phyloP scores from a whole-genome alignment of 148 eudicot genomes.

The Camellia lanceoleosa region DNA sequence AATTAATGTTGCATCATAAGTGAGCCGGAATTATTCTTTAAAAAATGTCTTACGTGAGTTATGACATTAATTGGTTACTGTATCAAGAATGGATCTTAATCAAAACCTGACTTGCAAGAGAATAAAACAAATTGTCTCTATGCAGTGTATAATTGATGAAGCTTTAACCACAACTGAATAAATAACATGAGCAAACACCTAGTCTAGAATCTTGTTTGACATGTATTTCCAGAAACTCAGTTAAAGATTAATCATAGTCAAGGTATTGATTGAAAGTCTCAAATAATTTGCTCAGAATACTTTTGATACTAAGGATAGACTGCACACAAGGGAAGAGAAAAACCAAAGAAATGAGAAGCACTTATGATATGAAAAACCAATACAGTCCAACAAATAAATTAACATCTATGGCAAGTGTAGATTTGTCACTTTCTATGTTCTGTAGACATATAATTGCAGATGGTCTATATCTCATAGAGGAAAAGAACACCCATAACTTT shows the following conservation, averaged over 20 bases:
- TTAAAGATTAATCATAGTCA: neutral
- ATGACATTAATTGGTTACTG: too few relatives aligned
- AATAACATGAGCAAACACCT: neutral
- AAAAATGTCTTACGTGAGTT: too few relatives aligned
- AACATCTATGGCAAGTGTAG: neutral
- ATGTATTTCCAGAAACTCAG: neutral
- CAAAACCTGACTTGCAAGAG: too few relatives aligned
- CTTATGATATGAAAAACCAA: neutral
- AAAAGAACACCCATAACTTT: neutral
- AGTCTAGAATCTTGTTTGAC: neutral
- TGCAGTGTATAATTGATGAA: neutral
- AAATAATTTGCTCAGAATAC: neutral
- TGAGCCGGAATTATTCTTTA: too few relatives aligned
- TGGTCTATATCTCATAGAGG: neutral
- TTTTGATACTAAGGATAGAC: neutral
- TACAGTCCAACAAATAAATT: neutral
- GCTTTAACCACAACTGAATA: neutral
- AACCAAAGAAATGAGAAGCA: neutral
- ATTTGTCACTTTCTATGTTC: neutral
- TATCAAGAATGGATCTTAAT: too few relatives aligned
- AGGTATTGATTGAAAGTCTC: neutral
- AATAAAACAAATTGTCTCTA: neutral
- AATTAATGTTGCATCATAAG: too few relatives aligned
- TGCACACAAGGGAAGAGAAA: neutral
- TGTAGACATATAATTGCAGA: neutral